Evolutionary conservation across 345 rosid species (phyloP).

Genomic region (Stellera chamaejasme): DNA sequence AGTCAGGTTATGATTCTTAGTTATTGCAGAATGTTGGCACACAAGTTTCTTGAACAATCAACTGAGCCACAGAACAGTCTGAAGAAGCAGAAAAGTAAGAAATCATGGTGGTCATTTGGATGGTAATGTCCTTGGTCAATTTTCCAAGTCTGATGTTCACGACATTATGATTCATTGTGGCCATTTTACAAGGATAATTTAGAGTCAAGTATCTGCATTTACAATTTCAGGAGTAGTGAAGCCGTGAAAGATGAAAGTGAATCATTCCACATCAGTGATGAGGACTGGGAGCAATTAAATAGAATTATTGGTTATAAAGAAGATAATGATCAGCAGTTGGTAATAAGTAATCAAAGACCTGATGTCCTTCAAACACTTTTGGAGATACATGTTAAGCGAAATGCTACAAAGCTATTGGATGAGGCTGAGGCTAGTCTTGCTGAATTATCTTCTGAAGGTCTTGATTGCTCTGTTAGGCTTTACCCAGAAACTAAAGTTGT

Average conservation of each 20-base stretch:
- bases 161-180: no score
- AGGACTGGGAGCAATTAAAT: slow-evolving; percentile 91
- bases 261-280: slow-evolving; percentile 62
- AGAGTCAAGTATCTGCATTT: slow-evolving; percentile 16
- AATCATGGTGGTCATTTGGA: slow-evolving; percentile 96
- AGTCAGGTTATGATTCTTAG: not conserved
- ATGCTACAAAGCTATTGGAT: slow-evolving; percentile 86
- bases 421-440: slow-evolving; percentile 60
- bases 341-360: slow-evolving; percentile 37
- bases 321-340: slow-evolving; percentile 49
- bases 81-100: slow-evolving; percentile 59
- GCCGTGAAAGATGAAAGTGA: slow-evolving; percentile 61
- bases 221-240: slow-evolving; percentile 48
- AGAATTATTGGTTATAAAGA: slow-evolving; percentile 87
- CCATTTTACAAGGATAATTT: no score
- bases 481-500: slow-evolving; percentile 88
- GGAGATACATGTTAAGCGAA: slow-evolving; percentile 89
- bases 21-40: slow-evolving; percentile 84
- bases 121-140: slow-evolving; percentile 36
- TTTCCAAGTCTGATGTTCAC: no score
- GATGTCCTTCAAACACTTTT: slow-evolving; percentile 64
- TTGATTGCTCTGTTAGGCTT: slow-evolving; percentile 71
- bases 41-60: slow-evolving; percentile 78
- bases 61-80: slow-evolving; percentile 40
- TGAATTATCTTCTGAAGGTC: slow-evolving; percentile 78